phyloP scores from a whole-genome alignment of 23 red algal species.

The Agarophyton chilense region DNA sequence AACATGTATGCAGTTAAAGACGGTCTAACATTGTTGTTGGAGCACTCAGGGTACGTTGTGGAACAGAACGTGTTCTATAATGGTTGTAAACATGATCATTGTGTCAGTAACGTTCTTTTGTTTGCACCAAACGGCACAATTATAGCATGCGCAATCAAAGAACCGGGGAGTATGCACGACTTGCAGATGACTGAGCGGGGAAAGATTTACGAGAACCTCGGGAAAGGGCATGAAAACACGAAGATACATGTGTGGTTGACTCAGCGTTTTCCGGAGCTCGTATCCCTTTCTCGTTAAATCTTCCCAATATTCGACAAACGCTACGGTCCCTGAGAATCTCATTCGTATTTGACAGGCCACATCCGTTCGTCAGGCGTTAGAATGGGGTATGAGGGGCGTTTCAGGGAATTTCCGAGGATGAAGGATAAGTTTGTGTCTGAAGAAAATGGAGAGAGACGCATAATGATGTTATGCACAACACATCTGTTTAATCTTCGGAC shows the following conservation, averaged over 20 bases:
- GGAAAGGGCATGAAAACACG: background rate
- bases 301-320: background rate
- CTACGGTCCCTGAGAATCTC: background rate
- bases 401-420: slow-evolving; percentile 46
- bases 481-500: too few relatives aligned
- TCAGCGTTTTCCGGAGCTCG: slow-evolving; percentile 4
- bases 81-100: slow-evolving; percentile 25
- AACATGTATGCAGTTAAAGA: slow-evolving; percentile 26
- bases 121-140: slow-evolving; percentile 38
- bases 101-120: slow-evolving; percentile 20
- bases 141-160: slow-evolving; percentile 19
- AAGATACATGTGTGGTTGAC: background rate
- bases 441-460: background rate
- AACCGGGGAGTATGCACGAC: slow-evolving; percentile 12
- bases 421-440: background rate
- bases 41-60: slow-evolving; percentile 23
- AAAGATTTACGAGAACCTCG: slow-evolving; percentile 2
- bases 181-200: background rate
- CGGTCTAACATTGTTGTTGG: slow-evolving; percentile 11
- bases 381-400: slow-evolving; percentile 51
- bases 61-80: slow-evolving; percentile 49
- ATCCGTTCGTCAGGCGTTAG: slow-evolving; percentile 29
- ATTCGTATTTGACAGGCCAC: slow-evolving; percentile 13
- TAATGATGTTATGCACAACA: too few relatives aligned
- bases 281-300: slow-evolving; percentile 30